A percentile compares a stretch with the other conserved stretches of the same genome.
Evolutionary conservation across 139 green algal species (phyloP).

Genomic region (Tetradesmus lagerheimii): DNA sequence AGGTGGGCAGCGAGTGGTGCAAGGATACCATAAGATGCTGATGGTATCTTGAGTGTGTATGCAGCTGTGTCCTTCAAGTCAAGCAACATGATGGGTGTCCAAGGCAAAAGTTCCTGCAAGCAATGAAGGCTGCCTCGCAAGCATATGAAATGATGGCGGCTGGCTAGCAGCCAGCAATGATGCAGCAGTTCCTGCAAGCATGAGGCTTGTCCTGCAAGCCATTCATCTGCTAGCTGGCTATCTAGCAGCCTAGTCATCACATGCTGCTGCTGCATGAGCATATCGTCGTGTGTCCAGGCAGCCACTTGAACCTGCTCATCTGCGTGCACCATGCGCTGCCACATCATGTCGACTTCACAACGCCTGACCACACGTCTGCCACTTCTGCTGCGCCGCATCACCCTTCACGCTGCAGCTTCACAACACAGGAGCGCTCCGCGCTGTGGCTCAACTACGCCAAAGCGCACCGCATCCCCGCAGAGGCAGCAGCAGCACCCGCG

Average conservation of each 20-base stretch:
- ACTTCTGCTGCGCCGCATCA: background rate
- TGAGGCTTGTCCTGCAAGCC: too few species aligned
- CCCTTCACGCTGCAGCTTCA: background rate
- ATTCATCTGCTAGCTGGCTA: too few species aligned
- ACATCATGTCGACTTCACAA: background rate
- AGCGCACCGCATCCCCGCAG: background rate
- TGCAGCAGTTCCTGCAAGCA: too few species aligned
- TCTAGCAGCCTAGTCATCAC: background rate
- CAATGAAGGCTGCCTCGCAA: background rate
- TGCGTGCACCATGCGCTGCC: background rate
- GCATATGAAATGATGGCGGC: background rate
- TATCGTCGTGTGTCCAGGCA: too few species aligned
- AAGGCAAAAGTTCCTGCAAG: background rate
- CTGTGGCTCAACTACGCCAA: slow-evolving; percentile 24
- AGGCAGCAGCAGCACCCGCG: background rate
- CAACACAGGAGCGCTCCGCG: background rate
- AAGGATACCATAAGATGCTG: background rate
- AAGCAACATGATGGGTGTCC: background rate
- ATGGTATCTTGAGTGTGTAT: too few species aligned
- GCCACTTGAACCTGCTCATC: too few species aligned
- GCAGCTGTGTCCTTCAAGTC: background rate
- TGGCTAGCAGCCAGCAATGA: background rate
- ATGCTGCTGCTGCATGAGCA: too few species aligned
- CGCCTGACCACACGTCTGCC: background rate
- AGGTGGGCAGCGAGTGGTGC: background rate